Percentiles rank a stretch among this genome's conserved stretches.
Conservation (phyloP, 106 monocot genomes). For the Dendrobium chrysotoxum region DNA sequence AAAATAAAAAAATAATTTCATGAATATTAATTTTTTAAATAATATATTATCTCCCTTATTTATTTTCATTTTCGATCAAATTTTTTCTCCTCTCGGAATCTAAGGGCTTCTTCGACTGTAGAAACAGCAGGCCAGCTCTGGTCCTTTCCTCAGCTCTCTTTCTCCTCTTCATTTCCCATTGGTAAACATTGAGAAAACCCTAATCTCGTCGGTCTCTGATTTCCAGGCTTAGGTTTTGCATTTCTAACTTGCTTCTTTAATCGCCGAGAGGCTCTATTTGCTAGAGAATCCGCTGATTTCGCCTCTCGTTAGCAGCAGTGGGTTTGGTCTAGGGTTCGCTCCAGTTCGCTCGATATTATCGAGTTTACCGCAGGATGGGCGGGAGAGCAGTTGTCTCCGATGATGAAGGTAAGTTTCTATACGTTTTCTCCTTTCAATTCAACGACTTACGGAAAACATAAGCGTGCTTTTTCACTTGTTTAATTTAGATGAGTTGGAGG, state of each 20-base stretch:
- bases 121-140: no score
- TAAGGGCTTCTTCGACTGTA: no score
- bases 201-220: no score
- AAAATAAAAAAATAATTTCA: no score
- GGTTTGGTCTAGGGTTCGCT: slow-evolving; percentile 1
- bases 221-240: background rate
- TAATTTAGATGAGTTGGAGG: slow-evolving; percentile 68
- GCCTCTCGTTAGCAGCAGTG: background rate
- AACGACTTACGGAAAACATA: background rate
- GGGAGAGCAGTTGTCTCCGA: slow-evolving; percentile 65
- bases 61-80: no score
- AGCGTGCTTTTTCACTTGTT: background rate
- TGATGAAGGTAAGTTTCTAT: slow-evolving; percentile 56
- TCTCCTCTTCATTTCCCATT: no score
- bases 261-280: background rate
- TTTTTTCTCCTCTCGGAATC: no score
- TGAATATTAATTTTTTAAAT: no score
- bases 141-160: no score
- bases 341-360: background rate
- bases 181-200: no score
- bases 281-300: background rate
- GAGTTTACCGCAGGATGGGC: slow-evolving; percentile 34
- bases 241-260: background rate
- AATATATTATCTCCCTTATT: no score
- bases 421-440: background rate